Evolutionary conservation across 345 rosid genomes (phyloP).

Genomic region (Dipteronia sinensis): DNA sequence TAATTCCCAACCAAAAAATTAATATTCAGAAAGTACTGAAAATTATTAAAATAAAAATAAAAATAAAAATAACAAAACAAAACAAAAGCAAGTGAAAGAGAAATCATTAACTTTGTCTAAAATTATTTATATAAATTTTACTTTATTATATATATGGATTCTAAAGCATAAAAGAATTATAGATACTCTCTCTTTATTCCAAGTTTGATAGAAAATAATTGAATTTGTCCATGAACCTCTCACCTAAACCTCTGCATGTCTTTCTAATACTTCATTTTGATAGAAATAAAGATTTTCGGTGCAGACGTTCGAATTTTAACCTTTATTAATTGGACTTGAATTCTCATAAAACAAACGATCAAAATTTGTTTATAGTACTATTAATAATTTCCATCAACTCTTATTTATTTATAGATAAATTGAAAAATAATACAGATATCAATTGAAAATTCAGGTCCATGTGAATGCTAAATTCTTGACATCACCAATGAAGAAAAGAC

Average conservation of each 20-base stretch:
- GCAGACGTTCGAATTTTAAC: not conserved
- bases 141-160: not conserved
- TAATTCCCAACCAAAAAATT: constrained; percentile 11
- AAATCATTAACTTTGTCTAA: constrained; percentile 26
- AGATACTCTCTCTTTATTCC: constrained; percentile 9
- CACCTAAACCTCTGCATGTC: not conserved
- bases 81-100: constrained; percentile 24
- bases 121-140: not conserved
- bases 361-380: too few relatives aligned
- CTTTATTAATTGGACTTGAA: too few relatives aligned
- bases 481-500: not conserved
- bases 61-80: constrained; percentile 5
- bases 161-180: not conserved
- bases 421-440: not conserved
- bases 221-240: constrained; percentile 32
- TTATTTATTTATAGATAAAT: not conserved
- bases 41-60: constrained; percentile 2
- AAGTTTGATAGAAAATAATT: constrained; percentile 8
- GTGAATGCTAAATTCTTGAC: not conserved
- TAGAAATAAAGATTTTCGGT: not conserved
- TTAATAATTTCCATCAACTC: too few relatives aligned
- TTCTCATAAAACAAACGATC: not conserved
- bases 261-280: constrained; percentile 13
- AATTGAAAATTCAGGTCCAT: not conserved
- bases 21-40: not conserved